Evolutionary conservation across 192 early-diverging fungal species (phyloP), one percentile per base, ranked within the genome.

Genomic region (Backusella sp.): DNA sequence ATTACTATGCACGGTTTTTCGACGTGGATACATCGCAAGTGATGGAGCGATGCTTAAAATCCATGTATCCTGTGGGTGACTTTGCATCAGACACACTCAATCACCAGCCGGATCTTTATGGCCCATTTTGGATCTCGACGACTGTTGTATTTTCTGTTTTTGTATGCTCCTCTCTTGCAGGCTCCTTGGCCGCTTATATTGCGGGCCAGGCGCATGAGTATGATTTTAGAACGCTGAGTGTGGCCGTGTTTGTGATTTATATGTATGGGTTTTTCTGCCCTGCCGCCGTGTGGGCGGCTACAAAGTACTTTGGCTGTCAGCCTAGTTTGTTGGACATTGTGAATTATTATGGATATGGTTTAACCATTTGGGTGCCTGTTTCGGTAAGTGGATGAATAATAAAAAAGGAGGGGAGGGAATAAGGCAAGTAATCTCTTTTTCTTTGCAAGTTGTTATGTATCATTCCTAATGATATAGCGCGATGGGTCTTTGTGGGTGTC

Each of bases 51-150:
- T 88, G 90, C 62, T 82, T 86, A 56, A 85, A 91, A 73, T 90
- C 90, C 17, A 80, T 94, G 49, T 85, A 90, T 32, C 93, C 95
- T 26, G 89, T 89, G 73, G 91, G 90, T 73, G 88, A 89, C 80
- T 98, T 98, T 82, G 79, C 92, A 46, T 34, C 69, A 36, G 93
- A 95, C 23, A 89, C 92, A 5, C 85, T 98, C 73, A 85, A 89
- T 35, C 77, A 84, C 15, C 96, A 97, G 76, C 97, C 96, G 0
- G 98, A 99, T 83, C 88, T 99, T 46, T 99, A 96, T 86, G 98
- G 98, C 21, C 97, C 98, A 0, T 97, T 99, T 82, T 99, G 98
- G 98, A 95, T 99, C 59, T 84, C 96, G 9, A 98, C 96, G 0
- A 97, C 96, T 2, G 95, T 97, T n/a, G 92, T 99, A 30, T 97